Conservation (phyloP, 1,139 yeast species). For the Groenewaldozyma sp. region DNA sequence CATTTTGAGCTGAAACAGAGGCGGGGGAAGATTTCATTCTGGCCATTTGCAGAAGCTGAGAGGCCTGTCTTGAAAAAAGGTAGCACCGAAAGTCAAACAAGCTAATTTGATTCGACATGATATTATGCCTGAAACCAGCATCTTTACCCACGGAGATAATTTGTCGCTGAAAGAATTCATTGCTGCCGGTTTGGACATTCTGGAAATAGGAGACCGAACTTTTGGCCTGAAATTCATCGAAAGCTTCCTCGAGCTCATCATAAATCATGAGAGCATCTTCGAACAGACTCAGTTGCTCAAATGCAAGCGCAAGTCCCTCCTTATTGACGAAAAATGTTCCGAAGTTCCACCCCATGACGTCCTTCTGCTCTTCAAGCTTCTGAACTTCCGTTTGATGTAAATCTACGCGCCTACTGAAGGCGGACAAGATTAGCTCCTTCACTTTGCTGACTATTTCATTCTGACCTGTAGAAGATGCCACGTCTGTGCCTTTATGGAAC, state of each 20-base stretch:
- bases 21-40: constrained; percentile 29
- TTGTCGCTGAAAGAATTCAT: constrained; percentile 10
- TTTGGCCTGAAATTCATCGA: too few relatives aligned
- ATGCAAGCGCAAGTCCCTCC: constrained; percentile 39
- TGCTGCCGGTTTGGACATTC: too few relatives aligned
- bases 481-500: constrained; percentile 30
- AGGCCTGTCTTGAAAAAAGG: constrained; percentile 35
- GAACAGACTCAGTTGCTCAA: constrained; percentile 43
- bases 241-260: constrained; percentile 32
- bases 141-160: constrained; percentile 11
- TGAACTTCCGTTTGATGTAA: constrained; percentile 33
- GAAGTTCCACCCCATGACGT: constrained; percentile 36
- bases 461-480: too few relatives aligned
- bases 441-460: constrained; percentile 37
- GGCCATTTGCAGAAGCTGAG: constrained; percentile 27
- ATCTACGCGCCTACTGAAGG: constrained; percentile 46
- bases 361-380: constrained; percentile 27
- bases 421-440: constrained; percentile 44
- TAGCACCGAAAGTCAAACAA: constrained; percentile 36
- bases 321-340: constrained; percentile 37
- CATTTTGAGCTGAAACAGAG: constrained; percentile 29
- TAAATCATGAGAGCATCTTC: constrained; percentile 50
- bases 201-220: too few relatives aligned
- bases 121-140: constrained; percentile 25
- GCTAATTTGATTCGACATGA: constrained; percentile 32